These are phyloP conservation scores for Physocladia obscura DNA, from an alignment of 192 early-diverging fungal genomes.

Conservation along the genomic window DNA sequence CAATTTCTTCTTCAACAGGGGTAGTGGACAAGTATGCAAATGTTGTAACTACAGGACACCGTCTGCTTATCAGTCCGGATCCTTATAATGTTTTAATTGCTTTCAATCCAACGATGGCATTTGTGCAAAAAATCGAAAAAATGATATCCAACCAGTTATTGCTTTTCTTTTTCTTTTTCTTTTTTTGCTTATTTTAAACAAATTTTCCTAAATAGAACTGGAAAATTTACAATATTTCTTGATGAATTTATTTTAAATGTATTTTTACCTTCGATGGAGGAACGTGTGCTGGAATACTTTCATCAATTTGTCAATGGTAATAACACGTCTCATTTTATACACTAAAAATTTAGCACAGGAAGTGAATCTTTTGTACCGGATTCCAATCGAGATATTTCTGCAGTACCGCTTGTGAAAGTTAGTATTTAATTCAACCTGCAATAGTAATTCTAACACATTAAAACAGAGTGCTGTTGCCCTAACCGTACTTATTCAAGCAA, in stretches of 20 bases:
- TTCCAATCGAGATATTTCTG: slow-evolving; percentile 32
- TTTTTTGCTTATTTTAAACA: not conserved
- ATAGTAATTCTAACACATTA: slow-evolving; percentile 1
- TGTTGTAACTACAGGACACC: slow-evolving; percentile 59
- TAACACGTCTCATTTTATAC: too few relatives aligned
- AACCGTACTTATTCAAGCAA: slow-evolving; percentile 58
- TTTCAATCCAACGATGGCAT: slow-evolving; percentile 67
- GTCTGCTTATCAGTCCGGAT: slow-evolving; percentile 64
- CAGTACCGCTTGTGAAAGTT: slow-evolving; percentile 72
- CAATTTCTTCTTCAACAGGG: slow-evolving; percentile 17
- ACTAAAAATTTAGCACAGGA: slow-evolving; percentile 59
- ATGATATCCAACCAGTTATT: slow-evolving; percentile 52
- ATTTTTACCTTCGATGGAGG: slow-evolving; percentile 82
- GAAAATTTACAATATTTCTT: slow-evolving; percentile 63
- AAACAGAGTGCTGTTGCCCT: slow-evolving; percentile 63
- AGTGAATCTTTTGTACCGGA: slow-evolving; percentile 53
- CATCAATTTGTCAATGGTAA: slow-evolving; percentile 63
- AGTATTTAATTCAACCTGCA: not conserved
- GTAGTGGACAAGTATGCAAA: slow-evolving; percentile 69
- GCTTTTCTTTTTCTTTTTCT: not conserved
- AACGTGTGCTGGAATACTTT: slow-evolving; percentile 75
- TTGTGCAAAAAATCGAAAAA: slow-evolving; percentile 56
- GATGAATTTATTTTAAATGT: slow-evolving; percentile 78
- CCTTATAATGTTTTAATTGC: slow-evolving; percentile 69
- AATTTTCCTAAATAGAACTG: slow-evolving; percentile 24